A percentile compares a stretch with the other conserved stretches of the same genome.
Conservation (phyloP, 306 rosid species). For the Boehmeria nivea region DNA sequence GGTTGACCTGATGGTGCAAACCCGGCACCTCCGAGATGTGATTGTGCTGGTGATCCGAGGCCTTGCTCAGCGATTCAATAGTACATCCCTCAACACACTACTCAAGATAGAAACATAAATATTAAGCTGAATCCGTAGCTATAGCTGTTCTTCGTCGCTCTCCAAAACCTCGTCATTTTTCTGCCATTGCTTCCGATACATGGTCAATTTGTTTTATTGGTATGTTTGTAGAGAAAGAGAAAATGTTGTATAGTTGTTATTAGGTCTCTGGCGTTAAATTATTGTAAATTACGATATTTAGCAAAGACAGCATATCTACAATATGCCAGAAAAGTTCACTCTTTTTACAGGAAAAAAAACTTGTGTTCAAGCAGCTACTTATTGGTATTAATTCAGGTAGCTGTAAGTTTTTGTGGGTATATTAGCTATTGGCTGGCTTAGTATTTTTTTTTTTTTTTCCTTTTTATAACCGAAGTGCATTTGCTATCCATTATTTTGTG, state of each 20-base stretch:
- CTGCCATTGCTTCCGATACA: not conserved
- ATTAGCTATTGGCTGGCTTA: too few species aligned
- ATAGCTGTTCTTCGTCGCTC: too few species aligned
- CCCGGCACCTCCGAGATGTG: constrained; percentile 93
- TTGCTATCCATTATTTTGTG: too few species aligned
- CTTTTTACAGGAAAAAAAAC: too few species aligned
- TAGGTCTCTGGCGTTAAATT: not conserved
- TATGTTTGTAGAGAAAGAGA: constrained; percentile 14
- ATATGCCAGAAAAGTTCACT: too few species aligned
- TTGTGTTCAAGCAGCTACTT: too few species aligned
- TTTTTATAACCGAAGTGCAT: too few species aligned
- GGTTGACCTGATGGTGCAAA: constrained; percentile 86
- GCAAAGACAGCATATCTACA: too few species aligned
- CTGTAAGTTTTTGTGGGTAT: too few species aligned
- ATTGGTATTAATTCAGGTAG: too few species aligned
- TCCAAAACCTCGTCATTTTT: not conserved
- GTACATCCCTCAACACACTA: constrained; percentile 94
- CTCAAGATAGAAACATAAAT: constrained; percentile 78
- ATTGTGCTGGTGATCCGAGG: constrained; percentile 88
- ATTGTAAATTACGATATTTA: constrained; percentile 9
- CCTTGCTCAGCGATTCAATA: constrained; percentile 88
- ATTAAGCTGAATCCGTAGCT: not conserved
- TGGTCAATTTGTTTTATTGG: not conserved
- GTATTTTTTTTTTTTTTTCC: too few species aligned
- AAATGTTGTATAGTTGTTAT: constrained; percentile 9